Conservation (phyloP, 2,329 filamentous ascomycete species). For the Aspergillaceae sp. region DNA sequence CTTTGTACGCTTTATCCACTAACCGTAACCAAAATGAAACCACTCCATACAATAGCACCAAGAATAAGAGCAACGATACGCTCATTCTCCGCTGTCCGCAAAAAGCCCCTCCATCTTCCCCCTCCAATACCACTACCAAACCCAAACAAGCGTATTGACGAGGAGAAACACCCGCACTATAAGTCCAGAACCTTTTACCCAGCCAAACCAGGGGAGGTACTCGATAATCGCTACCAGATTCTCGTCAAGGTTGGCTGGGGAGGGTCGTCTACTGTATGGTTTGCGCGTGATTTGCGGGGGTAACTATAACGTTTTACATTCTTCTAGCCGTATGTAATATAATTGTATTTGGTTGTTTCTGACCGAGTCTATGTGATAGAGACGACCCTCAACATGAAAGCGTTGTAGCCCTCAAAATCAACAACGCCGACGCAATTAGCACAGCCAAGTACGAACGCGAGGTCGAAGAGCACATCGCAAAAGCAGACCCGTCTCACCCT, state of each 20-base stretch:
- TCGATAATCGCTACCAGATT: conserved; percentile 29
- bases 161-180: conserved; percentile 34
- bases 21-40: too few relatives aligned
- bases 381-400: conserved; percentile 3
- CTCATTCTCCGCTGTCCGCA: background rate
- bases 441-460: conserved; percentile 13
- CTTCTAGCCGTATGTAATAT: too few relatives aligned
- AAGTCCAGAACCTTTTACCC: conserved; percentile 31
- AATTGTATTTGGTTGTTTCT: background rate
- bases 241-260: conserved; percentile 38
- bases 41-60: too few relatives aligned
- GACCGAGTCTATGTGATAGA: conserved; percentile 1
- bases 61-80: too few relatives aligned
- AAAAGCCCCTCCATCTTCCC: background rate
- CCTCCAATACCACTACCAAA: conserved; percentile 1
- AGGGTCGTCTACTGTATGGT: conserved; percentile 36
- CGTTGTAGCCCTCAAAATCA: conserved; percentile 22
- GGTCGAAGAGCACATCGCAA: conserved; percentile 22
- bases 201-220: conserved; percentile 29
- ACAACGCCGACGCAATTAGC: conserved; percentile 10
- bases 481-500: conserved; percentile 18
- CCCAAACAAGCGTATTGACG: conserved; percentile 23
- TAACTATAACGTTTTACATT: background rate
- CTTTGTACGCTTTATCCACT: too few relatives aligned
- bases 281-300: conserved; percentile 29